These are phyloP conservation scores for Colletotrichum sp. DNA, from an alignment of 2,329 filamentous ascomycete genomes.

Conservation along the genomic window DNA sequence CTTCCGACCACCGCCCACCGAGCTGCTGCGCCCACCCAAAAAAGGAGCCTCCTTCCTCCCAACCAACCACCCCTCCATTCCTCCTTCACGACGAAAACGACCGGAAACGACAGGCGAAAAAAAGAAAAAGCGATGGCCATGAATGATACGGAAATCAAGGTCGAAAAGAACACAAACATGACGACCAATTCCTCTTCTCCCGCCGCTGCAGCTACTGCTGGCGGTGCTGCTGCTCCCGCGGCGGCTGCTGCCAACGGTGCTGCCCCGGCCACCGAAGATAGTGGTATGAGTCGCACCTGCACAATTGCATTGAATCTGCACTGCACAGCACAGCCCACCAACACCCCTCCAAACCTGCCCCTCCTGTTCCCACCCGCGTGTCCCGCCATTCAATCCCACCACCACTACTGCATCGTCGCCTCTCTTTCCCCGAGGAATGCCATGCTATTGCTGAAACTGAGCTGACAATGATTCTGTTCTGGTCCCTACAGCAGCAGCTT, in stretches of 20 bases:
- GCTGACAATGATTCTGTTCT: slow-evolving; percentile 28
- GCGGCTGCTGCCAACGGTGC: slow-evolving; percentile 28
- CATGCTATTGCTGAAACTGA: slow-evolving; percentile 12
- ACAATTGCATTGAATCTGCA: slow-evolving; percentile 3
- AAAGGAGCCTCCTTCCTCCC: slow-evolving; percentile 25
- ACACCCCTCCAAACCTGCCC: slow-evolving; percentile 31
- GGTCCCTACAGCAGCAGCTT: slow-evolving; percentile 37
- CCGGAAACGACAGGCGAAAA: slow-evolving; percentile 30
- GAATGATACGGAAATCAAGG: slow-evolving; percentile 42
- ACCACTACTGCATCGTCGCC: slow-evolving; percentile 12
- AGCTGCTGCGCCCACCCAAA: slow-evolving; percentile 17
- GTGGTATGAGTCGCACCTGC: slow-evolving; percentile 40
- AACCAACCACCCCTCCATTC: slow-evolving; percentile 26
- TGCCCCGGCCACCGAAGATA: slow-evolving; percentile 39
- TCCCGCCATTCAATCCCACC: not conserved
- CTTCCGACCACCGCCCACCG: not conserved
- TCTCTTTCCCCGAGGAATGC: not conserved
- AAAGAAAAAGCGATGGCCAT: slow-evolving; percentile 39
- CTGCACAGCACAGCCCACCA: not conserved
- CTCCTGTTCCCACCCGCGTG: slow-evolving; percentile 28
- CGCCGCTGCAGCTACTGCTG: slow-evolving; percentile 30
- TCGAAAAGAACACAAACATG: slow-evolving; percentile 42
- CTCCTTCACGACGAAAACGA: slow-evolving; percentile 17
- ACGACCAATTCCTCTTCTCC: slow-evolving; percentile 36
- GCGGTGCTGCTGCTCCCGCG: slow-evolving; percentile 25